Conservation (phyloP, 257 asterid species). For the Striga asiatica region DNA sequence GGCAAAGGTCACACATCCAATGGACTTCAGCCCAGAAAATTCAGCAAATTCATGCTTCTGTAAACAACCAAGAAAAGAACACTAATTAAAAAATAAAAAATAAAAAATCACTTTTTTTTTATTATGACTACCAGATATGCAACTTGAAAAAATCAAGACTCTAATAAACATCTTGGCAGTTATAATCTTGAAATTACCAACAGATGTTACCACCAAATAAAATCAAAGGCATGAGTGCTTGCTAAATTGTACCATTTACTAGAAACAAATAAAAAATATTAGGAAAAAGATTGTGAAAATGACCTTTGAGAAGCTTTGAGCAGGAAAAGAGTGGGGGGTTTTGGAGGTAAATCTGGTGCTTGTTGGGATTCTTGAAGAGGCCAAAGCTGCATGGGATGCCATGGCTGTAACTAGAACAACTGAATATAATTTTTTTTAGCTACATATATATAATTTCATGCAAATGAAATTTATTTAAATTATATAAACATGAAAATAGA, state of each 20-base stretch:
- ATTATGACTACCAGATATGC: too few relatives aligned
- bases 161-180: too few relatives aligned
- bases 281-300: too few relatives aligned
- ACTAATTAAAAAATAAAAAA: too few relatives aligned
- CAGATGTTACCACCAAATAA: too few relatives aligned
- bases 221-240: not conserved
- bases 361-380: slow-evolving; percentile 58
- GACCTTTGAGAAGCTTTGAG: slow-evolving; percentile 58
- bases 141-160: too few relatives aligned
- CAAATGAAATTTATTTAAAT: not conserved
- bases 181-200: too few relatives aligned
- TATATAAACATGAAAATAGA: not conserved
- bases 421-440: too few relatives aligned
- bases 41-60: slow-evolving; percentile 55
- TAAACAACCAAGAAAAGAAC: not conserved
- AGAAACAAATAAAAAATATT: not conserved
- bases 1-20: slow-evolving; percentile 45
- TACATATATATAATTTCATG: slow-evolving; percentile 11
- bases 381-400: slow-evolving; percentile 73
- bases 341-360: slow-evolving; percentile 44
- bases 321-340: slow-evolving; percentile 32
- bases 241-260: not conserved
- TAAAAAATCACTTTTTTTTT: too few relatives aligned
- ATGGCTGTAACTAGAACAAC: slow-evolving; percentile 35
- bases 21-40: slow-evolving; percentile 60